phyloP scores from a whole-genome alignment of 75 land plant species.

The Picea sitchensis region DNA sequence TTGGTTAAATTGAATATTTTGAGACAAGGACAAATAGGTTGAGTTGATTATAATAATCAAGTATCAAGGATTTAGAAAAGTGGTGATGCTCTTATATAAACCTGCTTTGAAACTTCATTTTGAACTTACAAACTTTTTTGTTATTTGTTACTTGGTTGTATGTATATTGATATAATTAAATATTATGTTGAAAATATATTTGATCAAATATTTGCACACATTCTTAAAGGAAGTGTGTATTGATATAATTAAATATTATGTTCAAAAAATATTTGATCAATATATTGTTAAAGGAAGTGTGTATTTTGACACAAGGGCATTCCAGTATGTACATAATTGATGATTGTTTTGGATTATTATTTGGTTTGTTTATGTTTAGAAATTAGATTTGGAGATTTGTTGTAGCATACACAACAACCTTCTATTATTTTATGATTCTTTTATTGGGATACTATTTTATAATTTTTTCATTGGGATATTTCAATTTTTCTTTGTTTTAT shows the following conservation, averaged over 20 bases:
- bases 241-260: constrained; percentile 33
- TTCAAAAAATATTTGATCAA: constrained; percentile 26
- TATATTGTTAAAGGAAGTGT: constrained; percentile 45
- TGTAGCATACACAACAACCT: no score
- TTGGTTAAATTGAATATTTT: constrained; percentile 8
- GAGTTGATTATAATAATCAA: neutral
- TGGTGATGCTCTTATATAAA: neutral
- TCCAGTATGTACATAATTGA: constrained; percentile 20
- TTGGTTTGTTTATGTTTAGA: neutral
- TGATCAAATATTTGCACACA: constrained; percentile 28
- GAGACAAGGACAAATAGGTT: neutral
- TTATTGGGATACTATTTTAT: no score
- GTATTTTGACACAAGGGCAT: constrained; percentile 44
- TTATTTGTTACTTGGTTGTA: neutral
- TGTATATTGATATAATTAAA: constrained; percentile 36
- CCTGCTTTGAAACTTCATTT: neutral
- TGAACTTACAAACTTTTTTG: neutral
- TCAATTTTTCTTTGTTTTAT: no score
- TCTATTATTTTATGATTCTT: no score
- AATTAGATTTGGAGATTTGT: neutral
- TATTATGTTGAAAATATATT: constrained; percentile 33
- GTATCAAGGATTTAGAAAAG: neutral
- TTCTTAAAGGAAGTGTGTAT: constrained; percentile 42
- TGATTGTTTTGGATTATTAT: neutral
- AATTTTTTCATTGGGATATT: no score